Evolutionary conservation across 2,329 filamentous ascomycete genomes (phyloP), one percentile per base, ranked within the genome.

Genomic region (Xylariaceae sp.): DNA sequence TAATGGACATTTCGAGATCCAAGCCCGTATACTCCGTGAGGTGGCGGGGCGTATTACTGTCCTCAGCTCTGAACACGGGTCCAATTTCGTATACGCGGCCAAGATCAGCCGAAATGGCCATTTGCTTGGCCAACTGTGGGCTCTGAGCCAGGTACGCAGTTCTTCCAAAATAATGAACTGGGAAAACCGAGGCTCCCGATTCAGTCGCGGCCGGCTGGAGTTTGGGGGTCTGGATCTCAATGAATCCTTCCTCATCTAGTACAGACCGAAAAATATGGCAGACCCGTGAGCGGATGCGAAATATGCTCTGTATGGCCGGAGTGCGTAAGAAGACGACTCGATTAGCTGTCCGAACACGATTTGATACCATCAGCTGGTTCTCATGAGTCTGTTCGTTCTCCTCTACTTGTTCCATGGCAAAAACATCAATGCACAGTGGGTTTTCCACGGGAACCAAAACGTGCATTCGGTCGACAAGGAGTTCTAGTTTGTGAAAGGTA

Each of bases 181-280:
- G 87, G 80, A 97, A 97, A 4, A 97, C 92, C 64, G 90, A 91
- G 11, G 92, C 88, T 51, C 92, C 92, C 51, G 90, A 96, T 74
- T 97, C 92, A 0, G 92, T 96, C 1, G 92, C 92, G 10, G 89
- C 87, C 1, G 90, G 90, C 77, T 96, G 91, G 49, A 97, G 79
- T 76, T 96, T 97, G 1, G 92, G 92, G 0, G 91, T 96, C 72
- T 96, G 91, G 61, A 97, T 96, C 74, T 97, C 92, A 60, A 96
- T 88, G 72, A 97, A 97, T 13, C 86, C 88, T 63, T 88, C 80
- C 2, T 82, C 79, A 65, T 93, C 88, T 0, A 97, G 82, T 1
- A 88, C 85, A 8, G 82, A 75, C 53, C 92, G 88, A 81, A 96
- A 97, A 30, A 89, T 80, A 67, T 88, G 88, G 67, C 88, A 87